phyloP scores from a whole-genome alignment of 2,329 filamentous ascomycete species.

The Tolypocladium ovalisporum region DNA sequence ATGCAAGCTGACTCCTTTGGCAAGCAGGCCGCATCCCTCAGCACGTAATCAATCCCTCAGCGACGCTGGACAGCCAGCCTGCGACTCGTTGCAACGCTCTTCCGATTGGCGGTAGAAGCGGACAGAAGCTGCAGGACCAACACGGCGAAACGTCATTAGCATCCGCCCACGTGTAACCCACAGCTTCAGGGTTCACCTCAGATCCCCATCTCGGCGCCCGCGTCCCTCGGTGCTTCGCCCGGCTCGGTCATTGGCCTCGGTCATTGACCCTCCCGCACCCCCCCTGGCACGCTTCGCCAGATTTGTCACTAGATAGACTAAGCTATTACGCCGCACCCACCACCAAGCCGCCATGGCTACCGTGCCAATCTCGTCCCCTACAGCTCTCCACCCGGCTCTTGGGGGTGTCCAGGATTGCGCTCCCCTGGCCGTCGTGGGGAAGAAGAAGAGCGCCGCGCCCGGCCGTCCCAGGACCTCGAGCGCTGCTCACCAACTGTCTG shows the following conservation, averaged over 20 bases:
- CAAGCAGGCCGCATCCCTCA: not conserved
- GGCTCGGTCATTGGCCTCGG: conserved; percentile 15
- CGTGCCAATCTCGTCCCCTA: conserved; percentile 30
- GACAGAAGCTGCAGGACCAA: not conserved
- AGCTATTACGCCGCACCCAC: not conserved
- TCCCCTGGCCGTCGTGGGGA: conserved; percentile 1
- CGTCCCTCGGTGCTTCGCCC: conserved; percentile 11
- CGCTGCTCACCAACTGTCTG: conserved; percentile 7
- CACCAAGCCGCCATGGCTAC: conserved; percentile 15
- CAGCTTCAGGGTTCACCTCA: not conserved
- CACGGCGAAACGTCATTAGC: not conserved
- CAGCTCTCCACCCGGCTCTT: conserved; percentile 40
- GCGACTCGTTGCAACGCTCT: not conserved
- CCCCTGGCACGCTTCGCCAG: conserved; percentile 1
- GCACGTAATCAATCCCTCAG: not conserved
- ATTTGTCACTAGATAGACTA: not conserved
- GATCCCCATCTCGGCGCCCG: conserved; percentile 4
- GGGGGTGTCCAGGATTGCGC: conserved; percentile 19
- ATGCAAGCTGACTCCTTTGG: not conserved
- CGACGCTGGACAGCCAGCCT: not conserved
- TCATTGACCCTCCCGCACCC: conserved; percentile 6
- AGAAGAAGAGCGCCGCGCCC: conserved; percentile 5
- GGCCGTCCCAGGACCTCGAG: conserved; percentile 9
- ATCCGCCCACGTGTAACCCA: not conserved
- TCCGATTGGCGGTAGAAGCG: not conserved